These are phyloP conservation scores for Cordia subcordata DNA, from an alignment of 257 asterid genomes.

Conservation along the genomic window DNA sequence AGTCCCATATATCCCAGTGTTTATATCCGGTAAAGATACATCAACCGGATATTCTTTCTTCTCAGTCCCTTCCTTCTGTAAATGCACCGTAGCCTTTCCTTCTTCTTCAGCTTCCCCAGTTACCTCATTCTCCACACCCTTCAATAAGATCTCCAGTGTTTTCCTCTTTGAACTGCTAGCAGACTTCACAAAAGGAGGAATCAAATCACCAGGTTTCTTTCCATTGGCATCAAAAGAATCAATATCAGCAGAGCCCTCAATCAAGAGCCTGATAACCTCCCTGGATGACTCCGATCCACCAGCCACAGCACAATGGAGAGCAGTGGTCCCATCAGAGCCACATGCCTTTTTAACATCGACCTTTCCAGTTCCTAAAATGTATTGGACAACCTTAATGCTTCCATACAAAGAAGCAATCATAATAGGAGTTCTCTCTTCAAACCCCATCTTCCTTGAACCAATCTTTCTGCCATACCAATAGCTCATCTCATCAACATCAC, in stretches of 20 bases:
- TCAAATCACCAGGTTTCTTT: constrained; percentile 55
- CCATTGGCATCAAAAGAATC: constrained; percentile 49
- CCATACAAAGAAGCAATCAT: constrained; percentile 77
- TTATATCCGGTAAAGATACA: constrained; percentile 44
- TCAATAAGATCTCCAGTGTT: constrained; percentile 53
- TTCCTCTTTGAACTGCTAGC: constrained; percentile 34
- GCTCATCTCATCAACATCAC: constrained; percentile 52
- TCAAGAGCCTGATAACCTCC: constrained; percentile 50
- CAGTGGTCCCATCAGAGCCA: constrained; percentile 73
- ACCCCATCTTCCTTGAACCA: constrained; percentile 68
- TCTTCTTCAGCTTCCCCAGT: constrained; percentile 32
- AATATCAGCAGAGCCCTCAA: constrained; percentile 46
- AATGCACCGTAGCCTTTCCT: constrained; percentile 12
- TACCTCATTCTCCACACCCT: constrained; percentile 28
- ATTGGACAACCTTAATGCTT: constrained; percentile 54
- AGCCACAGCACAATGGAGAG: constrained; percentile 83
- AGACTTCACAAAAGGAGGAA: constrained; percentile 38
- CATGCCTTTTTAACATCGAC: constrained; percentile 65
- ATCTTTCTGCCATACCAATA: constrained; percentile 72
- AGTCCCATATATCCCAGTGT: constrained; percentile 35
- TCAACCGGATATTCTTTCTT: constrained; percentile 74
- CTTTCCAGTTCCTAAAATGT: constrained; percentile 40
- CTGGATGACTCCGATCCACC: constrained; percentile 54
- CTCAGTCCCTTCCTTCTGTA: constrained; percentile 29
- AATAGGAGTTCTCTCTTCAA: constrained; percentile 68